Percentiles rank a stretch among this genome's conserved stretches.
Evolutionary conservation across 129 eudicot genomes (phyloP).

Genomic region (Arctium lappa): DNA sequence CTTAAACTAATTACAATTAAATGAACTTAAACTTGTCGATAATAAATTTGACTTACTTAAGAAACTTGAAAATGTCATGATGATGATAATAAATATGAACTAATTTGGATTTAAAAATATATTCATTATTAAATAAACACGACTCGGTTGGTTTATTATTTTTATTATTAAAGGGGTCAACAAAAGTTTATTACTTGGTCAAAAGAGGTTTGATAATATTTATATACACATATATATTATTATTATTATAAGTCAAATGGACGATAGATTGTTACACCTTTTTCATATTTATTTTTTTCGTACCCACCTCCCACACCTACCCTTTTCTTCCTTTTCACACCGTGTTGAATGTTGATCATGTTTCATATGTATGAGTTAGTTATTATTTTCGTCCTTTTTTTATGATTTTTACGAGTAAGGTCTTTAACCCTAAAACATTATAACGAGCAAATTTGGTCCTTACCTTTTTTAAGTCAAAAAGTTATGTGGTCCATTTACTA

Average conservation of each 20-base stretch:
- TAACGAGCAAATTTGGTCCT: neutral
- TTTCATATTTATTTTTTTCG: too few relatives aligned
- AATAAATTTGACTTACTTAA: too few relatives aligned
- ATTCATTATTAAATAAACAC: too few relatives aligned
- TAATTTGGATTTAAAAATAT: too few relatives aligned
- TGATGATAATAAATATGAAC: too few relatives aligned
- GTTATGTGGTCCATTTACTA: too few relatives aligned
- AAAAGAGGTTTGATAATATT: neutral
- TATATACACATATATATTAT: neutral
- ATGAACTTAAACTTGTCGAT: too few relatives aligned
- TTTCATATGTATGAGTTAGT: neutral
- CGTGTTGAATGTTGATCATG: neutral
- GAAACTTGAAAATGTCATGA: neutral
- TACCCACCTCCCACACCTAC: neutral
- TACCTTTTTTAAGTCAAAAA: too few relatives aligned
- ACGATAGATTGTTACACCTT: neutral
- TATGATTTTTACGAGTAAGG: neutral
- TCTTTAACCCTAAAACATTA: too few relatives aligned
- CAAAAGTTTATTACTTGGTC: neutral
- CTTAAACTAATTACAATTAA: too few relatives aligned
- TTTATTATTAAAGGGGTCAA: neutral
- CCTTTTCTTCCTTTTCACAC: neutral
- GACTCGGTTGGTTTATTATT: too few relatives aligned
- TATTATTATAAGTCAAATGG: neutral
- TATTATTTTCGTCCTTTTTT: neutral